Evolutionary conservation across 1,284 basidiomycete species (phyloP), one percentile per base, ranked within the genome.

Genomic region (Thecaphora thlaspeos): DNA sequence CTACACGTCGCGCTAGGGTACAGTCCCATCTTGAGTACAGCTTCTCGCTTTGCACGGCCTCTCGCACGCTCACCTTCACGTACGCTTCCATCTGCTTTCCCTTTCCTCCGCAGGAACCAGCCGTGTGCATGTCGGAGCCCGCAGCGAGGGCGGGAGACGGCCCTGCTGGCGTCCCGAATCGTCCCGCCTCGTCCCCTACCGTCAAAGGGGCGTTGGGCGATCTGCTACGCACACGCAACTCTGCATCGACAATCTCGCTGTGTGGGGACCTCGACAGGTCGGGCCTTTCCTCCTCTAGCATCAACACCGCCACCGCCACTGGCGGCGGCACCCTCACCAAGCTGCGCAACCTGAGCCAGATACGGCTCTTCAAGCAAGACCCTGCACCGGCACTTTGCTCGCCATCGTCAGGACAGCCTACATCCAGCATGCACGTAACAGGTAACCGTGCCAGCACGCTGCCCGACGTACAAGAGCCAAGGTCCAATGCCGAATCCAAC

Each of bases 181-280:
- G 8, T 7, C 14, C 28, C 28, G 28, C 28, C 28, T 30, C 28
- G 28, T 30, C 28, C 28, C 14, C 28, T 7, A 8, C 28, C 28
- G 14, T 14, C 7, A 43, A 56, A 18, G 60, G 55, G 36, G 21
- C 56, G 8, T 65, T 57, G 21, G 44, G 37, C 17, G 62, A 65
- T 28, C 48, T 61, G 19, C 45, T 34, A 34, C 53, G 62, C 36
- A 51, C 56, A 43, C 61, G 55, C 22, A 61, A 61, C 48, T 58
- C 61, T 39, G 50, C 54, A 15, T 65, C 57, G 12, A 39, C 58
- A 2, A 43, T 65, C 2, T 65, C 62, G 2, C 52, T 65, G 5
- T 58, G 58, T 38, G 57, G 55, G 39, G 58, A 65, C 9, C 45
- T 32, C n/a, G 59, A 56, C 3, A 36, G 52, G 2, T 21, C 49